Evolutionary conservation across 345 rosid genomes (phyloP).

Genomic region (Erodium maritimum): DNA sequence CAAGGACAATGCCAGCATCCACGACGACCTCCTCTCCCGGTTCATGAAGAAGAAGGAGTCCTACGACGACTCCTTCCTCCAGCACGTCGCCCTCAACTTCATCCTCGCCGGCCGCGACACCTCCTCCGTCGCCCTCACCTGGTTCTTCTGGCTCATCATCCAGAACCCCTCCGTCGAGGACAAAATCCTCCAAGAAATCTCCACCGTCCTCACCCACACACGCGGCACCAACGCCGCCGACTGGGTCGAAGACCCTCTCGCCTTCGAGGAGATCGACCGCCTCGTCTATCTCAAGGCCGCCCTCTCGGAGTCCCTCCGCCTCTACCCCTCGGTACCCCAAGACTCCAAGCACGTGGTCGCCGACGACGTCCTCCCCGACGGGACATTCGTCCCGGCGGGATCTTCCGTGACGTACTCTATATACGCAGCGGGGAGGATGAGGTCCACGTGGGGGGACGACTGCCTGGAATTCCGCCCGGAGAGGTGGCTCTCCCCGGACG

Average conservation of each 20-base stretch:
- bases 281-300: constrained; percentile 26
- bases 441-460: constrained; percentile 26
- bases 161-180: constrained; percentile 1
- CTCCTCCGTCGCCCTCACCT: neutral
- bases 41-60: constrained; percentile 5
- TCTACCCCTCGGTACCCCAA: constrained; percentile 27
- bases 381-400: constrained; percentile 25
- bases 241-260: constrained; percentile 13
- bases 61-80: neutral
- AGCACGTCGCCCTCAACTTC: constrained; percentile 1
- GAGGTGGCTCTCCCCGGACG: constrained; percentile 22
- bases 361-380: constrained; percentile 26
- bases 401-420: constrained; percentile 28
- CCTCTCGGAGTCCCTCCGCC: constrained; percentile 26
- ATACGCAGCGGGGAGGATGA: constrained; percentile 25
- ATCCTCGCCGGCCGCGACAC: neutral
- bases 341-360: constrained; percentile 27
- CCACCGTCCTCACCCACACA: constrained; percentile 1
- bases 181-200: constrained; percentile 1
- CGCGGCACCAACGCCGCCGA: constrained; percentile 1
- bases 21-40: constrained; percentile 2
- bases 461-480: constrained; percentile 26
- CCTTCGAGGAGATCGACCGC: constrained; percentile 16
- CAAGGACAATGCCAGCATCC: neutral
- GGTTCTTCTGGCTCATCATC: constrained; percentile 1